Evolutionary conservation across 2,329 filamentous ascomycete species (phyloP).

Genomic region (Rhinocladiella mackenziei): DNA sequence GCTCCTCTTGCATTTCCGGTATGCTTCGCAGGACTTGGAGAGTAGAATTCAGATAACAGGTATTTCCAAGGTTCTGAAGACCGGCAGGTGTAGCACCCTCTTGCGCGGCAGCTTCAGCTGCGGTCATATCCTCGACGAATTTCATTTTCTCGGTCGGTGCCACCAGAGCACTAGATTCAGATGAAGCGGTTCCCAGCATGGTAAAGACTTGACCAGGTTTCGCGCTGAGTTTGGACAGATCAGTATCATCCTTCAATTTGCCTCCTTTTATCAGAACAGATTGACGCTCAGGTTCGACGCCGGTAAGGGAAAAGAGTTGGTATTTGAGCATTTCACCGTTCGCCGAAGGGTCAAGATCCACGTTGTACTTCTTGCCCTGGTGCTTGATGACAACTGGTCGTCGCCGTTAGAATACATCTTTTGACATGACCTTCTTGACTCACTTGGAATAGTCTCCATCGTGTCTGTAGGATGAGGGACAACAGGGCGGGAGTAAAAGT

Average conservation of each 20-base stretch:
- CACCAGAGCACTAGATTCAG: slow-evolving; percentile 56
- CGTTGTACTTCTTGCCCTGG: slow-evolving; percentile 88
- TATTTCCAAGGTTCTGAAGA: slow-evolving; percentile 89
- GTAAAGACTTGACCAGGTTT: slow-evolving; percentile 85
- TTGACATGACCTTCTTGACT: slow-evolving; percentile 25
- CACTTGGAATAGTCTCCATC: slow-evolving; percentile 57
- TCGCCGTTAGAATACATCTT: no score
- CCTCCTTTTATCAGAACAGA: slow-evolving; percentile 93
- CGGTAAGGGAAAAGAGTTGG: slow-evolving; percentile 90
- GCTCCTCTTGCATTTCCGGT: slow-evolving; percentile 80
- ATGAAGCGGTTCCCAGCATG: slow-evolving; percentile 86
- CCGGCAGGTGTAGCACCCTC: slow-evolving; percentile 84
- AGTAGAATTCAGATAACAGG: slow-evolving; percentile 96
- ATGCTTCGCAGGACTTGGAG: slow-evolving; percentile 86
- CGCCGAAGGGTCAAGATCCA: slow-evolving; percentile 80
- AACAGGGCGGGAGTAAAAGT: background rate
- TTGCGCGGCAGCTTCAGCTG: slow-evolving; percentile 79
- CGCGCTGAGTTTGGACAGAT: slow-evolving; percentile 75
- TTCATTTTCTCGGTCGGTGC: slow-evolving; percentile 74
- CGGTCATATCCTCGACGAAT: slow-evolving; percentile 97
- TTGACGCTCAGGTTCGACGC: slow-evolving; percentile 92
- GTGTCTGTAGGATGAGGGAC: slow-evolving; percentile 24
- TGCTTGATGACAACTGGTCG: slow-evolving; percentile 91
- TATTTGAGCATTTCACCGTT: slow-evolving; percentile 93
- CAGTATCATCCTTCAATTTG: slow-evolving; percentile 91